Evolutionary conservation across 2,329 filamentous ascomycete genomes (phyloP), one percentile per base, ranked within the genome.

Genomic region (Fusarium sp.): DNA sequence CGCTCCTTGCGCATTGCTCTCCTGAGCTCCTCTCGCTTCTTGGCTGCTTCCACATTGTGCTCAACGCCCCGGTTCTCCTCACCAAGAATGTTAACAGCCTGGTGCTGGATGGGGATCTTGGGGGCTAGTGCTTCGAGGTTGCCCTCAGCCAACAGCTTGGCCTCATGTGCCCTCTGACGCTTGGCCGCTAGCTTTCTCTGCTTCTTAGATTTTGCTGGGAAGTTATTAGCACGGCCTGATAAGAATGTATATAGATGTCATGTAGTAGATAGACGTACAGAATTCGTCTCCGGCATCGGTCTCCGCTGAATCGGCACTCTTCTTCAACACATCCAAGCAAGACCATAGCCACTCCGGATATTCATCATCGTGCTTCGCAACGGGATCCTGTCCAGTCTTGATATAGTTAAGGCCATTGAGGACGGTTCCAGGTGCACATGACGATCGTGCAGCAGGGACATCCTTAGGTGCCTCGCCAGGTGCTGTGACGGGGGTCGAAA

Each of bases 281-380:
- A 93, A 96, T 71, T 94, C 85, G 81, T 95, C 92, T 22, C 89
- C 91, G 25, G 85, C 86, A 11, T 83, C 84, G 13, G 82, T 85
- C 5, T 83, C 86, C 6, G 80, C 85, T 3, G 80, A 82, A 15
- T 79, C 81, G 20, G 79, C 78, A 5, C 74, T 78, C 75, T 85
- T 87, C 78, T 87, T 86, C 78, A 87, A 82, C 58, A 86, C 83
- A 50, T 89, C 86, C 56, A 96, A 80, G 70, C 91, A 88, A 4
- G 80, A 83, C 93, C 93, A 96, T 65, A 96, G 78, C 93, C 93
- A 96, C 23, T 82, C 83, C 4, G 93, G 93, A 79, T 96, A 96
- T 65, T 92, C 91, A 22, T 88, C 83, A 71, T 96, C 93, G 33
- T 88, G 83, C 73, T 89, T 78, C 11, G 93, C 93, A 7, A 95